phyloP scores from a whole-genome alignment of 2,329 filamentous ascomycete genomes.

The Gaeumannomyces sp. region DNA sequence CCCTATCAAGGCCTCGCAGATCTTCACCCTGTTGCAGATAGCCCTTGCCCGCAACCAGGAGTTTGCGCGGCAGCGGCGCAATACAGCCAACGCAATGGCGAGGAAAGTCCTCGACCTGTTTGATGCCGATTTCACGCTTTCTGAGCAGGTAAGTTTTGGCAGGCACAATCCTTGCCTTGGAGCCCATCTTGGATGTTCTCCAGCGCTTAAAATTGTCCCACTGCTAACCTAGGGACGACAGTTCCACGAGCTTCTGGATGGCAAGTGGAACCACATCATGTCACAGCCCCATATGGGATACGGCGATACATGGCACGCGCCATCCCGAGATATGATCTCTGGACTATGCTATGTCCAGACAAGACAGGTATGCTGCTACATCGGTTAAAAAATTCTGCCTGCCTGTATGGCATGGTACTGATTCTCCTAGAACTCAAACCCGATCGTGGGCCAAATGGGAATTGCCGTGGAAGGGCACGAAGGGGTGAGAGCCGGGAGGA shows the following conservation, averaged over 20 bases:
- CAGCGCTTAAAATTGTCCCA: conserved; percentile 18
- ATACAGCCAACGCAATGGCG: conserved; percentile 44
- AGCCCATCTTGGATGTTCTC: no score
- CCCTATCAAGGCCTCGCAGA: conserved; percentile 51
- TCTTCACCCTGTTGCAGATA: conserved; percentile 43
- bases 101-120: conserved; percentile 42
- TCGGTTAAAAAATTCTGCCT: not conserved
- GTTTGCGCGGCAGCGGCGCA: conserved; percentile 50
- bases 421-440: conserved; percentile 29
- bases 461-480: conserved; percentile 42
- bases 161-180: no score
- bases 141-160: conserved; percentile 40
- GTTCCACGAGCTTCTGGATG: not conserved
- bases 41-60: conserved; percentile 43
- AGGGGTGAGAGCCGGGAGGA: conserved; percentile 27
- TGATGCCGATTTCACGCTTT: conserved; percentile 42
- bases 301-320: conserved; percentile 52
- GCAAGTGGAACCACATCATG: conserved; percentile 51
- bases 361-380: conserved; percentile 26
- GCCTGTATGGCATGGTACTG: not conserved
- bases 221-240: conserved; percentile 34
- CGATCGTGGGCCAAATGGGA: conserved; percentile 48
- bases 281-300: conserved; percentile 44
- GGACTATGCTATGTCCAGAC: conserved; percentile 48
- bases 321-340: conserved; percentile 46